Evolutionary conservation across 1,284 basidiomycete species (phyloP).

Genomic region (Ustilago trichophora): DNA sequence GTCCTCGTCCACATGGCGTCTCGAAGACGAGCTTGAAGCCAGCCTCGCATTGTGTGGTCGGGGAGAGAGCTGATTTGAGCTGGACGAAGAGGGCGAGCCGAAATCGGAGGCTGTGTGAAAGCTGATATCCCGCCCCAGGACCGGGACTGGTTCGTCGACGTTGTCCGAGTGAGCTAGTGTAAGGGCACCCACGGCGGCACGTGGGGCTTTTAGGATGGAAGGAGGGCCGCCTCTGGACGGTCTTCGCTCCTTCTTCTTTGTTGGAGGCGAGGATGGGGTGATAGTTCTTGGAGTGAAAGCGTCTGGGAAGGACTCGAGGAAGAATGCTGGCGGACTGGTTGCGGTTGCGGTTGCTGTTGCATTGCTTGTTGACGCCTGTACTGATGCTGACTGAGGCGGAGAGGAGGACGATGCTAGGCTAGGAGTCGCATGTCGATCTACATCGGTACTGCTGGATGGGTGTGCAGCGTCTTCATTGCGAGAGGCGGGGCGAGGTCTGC

Average conservation of each 20-base stretch:
- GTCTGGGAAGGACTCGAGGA: slow-evolving; percentile 48
- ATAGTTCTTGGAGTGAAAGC: slow-evolving; percentile 1
- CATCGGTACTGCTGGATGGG: background rate
- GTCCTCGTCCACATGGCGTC: background rate
- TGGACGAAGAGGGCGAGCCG: slow-evolving; percentile 17
- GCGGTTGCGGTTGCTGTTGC: background rate
- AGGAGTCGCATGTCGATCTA: background rate
- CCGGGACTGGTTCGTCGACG: slow-evolving; percentile 2
- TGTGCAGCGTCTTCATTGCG: background rate
- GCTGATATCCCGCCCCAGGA: slow-evolving; percentile 8
- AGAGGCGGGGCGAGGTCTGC: slow-evolving; percentile 26
- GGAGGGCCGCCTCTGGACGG: slow-evolving; percentile 9
- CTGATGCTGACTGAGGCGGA: background rate
- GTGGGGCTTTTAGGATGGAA: slow-evolving; percentile 24
- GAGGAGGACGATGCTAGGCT: background rate
- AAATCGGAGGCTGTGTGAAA: slow-evolving; percentile 21
- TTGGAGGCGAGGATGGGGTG: background rate
- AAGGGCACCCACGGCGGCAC: slow-evolving; percentile 21
- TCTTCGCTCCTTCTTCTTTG: slow-evolving; percentile 9
- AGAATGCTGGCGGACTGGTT: slow-evolving; percentile 41
- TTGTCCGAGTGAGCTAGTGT: slow-evolving; percentile 17
- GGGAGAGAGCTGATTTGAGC: slow-evolving; percentile 21
- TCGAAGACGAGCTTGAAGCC: background rate
- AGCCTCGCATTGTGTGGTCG: background rate
- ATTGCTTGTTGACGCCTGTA: background rate